A percentile compares a stretch with the other conserved stretches of the same genome.
Evolutionary conservation across 305 asterid genomes (phyloP).

Genomic region (Fraxinus platypoda): DNA sequence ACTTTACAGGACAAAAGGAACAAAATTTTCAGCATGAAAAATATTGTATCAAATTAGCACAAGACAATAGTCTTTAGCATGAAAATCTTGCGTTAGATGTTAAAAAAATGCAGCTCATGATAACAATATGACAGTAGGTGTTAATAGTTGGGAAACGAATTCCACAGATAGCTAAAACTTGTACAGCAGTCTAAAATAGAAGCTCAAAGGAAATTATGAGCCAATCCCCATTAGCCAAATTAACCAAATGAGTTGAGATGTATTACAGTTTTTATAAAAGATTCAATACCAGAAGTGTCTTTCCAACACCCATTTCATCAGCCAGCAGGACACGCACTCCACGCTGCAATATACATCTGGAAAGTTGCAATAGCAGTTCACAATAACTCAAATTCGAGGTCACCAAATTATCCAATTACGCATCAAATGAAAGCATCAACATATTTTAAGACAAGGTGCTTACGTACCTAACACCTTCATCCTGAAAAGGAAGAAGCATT

Average conservation of each 20-base stretch:
- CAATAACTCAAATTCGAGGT: not conserved
- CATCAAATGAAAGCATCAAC: constrained; percentile 13
- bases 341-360: constrained; percentile 83
- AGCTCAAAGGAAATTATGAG: not conserved
- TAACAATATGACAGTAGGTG: not conserved
- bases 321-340: constrained; percentile 84
- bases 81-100: not conserved
- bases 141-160: not conserved
- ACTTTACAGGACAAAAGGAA: too few relatives aligned
- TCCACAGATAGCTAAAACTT: not conserved
- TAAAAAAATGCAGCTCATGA: not conserved
- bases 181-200: not conserved
- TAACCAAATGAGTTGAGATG: constrained; percentile 3
- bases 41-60: too few relatives aligned
- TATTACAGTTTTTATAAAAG: constrained; percentile 11
- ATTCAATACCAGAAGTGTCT: constrained; percentile 74
- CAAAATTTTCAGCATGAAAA: too few relatives aligned
- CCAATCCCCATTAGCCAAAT: not conserved
- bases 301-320: constrained; percentile 99
- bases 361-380: constrained; percentile 7
- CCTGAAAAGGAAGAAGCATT: constrained; percentile 85
- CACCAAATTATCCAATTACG: constrained; percentile 17
- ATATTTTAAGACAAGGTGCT: constrained; percentile 8
- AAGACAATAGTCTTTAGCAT: too few relatives aligned
- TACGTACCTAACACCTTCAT: constrained; percentile 83